Conservation (phyloP, 2,329 filamentous ascomycete genomes). For the Zopfia rhizophila region DNA sequence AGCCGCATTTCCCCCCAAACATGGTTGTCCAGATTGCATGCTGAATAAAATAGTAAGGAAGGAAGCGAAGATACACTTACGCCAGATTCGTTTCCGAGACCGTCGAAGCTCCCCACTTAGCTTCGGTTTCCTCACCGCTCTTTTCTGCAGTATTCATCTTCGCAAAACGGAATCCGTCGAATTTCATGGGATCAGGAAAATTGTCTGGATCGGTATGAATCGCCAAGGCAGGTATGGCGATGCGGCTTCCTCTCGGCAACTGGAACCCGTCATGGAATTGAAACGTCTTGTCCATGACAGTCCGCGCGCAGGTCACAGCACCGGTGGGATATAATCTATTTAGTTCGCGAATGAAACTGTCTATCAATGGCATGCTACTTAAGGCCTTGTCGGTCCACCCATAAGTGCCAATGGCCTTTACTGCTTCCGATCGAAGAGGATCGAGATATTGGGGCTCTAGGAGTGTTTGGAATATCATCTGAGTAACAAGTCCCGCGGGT, state of each 20-base stretch:
- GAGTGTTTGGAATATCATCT: background rate
- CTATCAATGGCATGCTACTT: conserved; percentile 1
- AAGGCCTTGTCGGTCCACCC: background rate
- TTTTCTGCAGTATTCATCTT: no score
- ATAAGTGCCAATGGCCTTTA: background rate
- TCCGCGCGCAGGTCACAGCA: background rate
- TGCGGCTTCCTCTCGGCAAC: conserved; percentile 1
- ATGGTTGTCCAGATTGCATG: no score
- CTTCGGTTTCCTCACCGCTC: no score
- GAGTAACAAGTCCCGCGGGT: background rate
- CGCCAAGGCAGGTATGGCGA: conserved; percentile 5
- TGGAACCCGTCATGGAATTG: conserved; percentile 1
- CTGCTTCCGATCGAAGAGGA: background rate
- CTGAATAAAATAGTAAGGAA: no score
- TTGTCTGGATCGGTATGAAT: conserved; percentile 6
- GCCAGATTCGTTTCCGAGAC: no score
- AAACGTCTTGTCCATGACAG: background rate
- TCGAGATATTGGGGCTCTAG: conserved; percentile 1
- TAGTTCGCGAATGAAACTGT: background rate
- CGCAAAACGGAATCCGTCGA: conserved; percentile 1
- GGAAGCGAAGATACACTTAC: no score
- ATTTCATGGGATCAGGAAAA: background rate
- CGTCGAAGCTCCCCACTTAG: no score
- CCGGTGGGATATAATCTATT: background rate
- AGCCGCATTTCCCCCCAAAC: background rate